Percentiles rank a stretch among this genome's conserved stretches.
phyloP scores from a whole-genome alignment of 345 rosid genomes.

The Boechera retrofracta region DNA sequence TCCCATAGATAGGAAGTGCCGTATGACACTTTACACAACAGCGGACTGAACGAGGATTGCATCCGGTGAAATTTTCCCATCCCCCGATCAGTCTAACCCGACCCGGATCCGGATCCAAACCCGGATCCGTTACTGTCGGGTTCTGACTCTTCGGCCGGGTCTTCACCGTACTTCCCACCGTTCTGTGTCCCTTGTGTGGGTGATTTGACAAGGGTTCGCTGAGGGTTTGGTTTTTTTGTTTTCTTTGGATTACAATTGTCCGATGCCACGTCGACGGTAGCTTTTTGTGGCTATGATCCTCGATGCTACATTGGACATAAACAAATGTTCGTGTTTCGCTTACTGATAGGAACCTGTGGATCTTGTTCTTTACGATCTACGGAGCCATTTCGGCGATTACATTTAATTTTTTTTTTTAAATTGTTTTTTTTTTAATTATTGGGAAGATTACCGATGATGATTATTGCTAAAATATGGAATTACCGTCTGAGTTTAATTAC shows the following conservation, averaged over 20 bases:
- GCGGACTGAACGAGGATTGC: constrained; percentile 39
- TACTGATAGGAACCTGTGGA: constrained; percentile 71
- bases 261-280: constrained; percentile 62
- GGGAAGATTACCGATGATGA: constrained; percentile 16
- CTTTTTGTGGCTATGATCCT: constrained; percentile 45
- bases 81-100: constrained; percentile 25
- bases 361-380: constrained; percentile 33
- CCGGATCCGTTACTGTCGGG: constrained; percentile 20
- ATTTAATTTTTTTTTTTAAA: neutral
- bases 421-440: neutral
- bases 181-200: constrained; percentile 45
- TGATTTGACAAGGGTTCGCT: constrained; percentile 53
- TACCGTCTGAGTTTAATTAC: constrained; percentile 71
- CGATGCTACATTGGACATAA: constrained; percentile 65
- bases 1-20: constrained; percentile 74
- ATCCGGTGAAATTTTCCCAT: constrained; percentile 19
- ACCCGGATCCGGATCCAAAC: constrained; percentile 14
- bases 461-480: constrained; percentile 63
- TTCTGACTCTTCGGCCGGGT: constrained; percentile 4
- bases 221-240: constrained; percentile 21
- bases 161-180: constrained; percentile 34
- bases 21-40: constrained; percentile 63
- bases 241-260: constrained; percentile 22
- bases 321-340: constrained; percentile 55
- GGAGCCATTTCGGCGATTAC: constrained; percentile 51